A percentile compares a stretch with the other conserved stretches of the same genome.
phyloP scores from a whole-genome alignment of 2,329 filamentous ascomycete genomes.

The Hymenoscyphus salicellus region DNA sequence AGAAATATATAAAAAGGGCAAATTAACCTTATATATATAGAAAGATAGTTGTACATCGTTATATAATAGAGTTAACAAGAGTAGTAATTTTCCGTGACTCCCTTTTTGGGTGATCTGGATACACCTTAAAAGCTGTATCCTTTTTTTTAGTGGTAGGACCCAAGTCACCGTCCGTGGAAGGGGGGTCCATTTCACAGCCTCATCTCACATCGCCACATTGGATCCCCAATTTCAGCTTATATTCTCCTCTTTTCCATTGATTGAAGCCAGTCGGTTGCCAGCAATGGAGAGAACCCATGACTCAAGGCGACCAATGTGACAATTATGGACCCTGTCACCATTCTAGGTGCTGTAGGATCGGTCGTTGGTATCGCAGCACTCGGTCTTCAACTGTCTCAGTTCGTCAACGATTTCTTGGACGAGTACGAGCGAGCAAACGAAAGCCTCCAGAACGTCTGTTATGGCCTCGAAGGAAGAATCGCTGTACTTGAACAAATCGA shows the following conservation, averaged over 20 bases:
- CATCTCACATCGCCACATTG: background rate
- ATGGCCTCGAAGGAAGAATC: background rate
- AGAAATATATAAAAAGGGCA: too few relatives aligned
- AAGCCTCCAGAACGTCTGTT: background rate
- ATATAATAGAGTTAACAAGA: too few relatives aligned
- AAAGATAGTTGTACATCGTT: too few relatives aligned
- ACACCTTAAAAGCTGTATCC: too few relatives aligned
- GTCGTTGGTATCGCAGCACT: conserved; percentile 11
- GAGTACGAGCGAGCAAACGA: background rate
- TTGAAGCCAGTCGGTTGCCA: background rate
- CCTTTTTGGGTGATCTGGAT: too few relatives aligned
- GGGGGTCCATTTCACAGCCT: background rate
- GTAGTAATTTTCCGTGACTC: too few relatives aligned
- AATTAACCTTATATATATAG: too few relatives aligned
- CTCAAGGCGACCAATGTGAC: background rate
- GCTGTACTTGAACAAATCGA: background rate
- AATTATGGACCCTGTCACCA: conserved; percentile 12
- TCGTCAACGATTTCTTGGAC: background rate
- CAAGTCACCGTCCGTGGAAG: background rate
- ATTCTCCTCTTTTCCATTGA: background rate
- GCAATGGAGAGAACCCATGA: background rate
- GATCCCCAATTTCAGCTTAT: background rate
- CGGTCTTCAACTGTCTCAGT: conserved; percentile 7
- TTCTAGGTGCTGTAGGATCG: conserved; percentile 11
- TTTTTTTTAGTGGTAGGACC: too few relatives aligned